Percentiles rank a stretch among this genome's conserved stretches.
phyloP scores from a whole-genome alignment of 2,329 filamentous ascomycete species.

The Diaporthe batatas region DNA sequence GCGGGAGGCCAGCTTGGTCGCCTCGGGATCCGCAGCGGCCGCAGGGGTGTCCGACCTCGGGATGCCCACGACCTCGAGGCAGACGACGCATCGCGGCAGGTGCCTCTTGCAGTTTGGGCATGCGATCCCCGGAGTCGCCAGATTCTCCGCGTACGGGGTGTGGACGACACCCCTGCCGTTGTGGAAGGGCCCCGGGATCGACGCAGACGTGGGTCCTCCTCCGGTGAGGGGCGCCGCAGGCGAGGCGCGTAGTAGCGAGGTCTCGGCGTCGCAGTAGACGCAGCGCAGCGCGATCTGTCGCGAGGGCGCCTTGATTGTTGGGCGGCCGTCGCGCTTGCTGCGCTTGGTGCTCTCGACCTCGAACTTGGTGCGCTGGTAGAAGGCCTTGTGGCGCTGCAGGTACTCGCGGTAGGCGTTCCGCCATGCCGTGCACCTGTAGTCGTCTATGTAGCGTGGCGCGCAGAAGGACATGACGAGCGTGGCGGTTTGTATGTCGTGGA shows the following conservation, averaged over 20 bases:
- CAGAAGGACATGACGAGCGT: constrained; percentile 81
- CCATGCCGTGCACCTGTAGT: constrained; percentile 81
- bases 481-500: constrained; percentile 83
- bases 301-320: constrained; percentile 74
- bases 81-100: constrained; percentile 76
- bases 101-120: constrained; percentile 77
- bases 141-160: constrained; percentile 69
- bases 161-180: constrained; percentile 54
- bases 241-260: constrained; percentile 49
- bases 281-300: constrained; percentile 82
- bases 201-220: constrained; percentile 22
- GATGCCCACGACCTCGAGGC: constrained; percentile 75
- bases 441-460: constrained; percentile 81
- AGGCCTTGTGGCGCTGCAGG: constrained; percentile 79
- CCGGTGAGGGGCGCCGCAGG: constrained; percentile 31
- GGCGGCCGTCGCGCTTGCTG: constrained; percentile 73
- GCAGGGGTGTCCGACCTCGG: constrained; percentile 72
- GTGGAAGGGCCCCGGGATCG: constrained; percentile 44
- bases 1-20: constrained; percentile 61
- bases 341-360: constrained; percentile 81
- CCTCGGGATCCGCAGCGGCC: constrained; percentile 60
- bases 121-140: constrained; percentile 70
- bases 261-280: constrained; percentile 78
- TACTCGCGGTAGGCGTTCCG: constrained; percentile 78
- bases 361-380: constrained; percentile 82